Conservation (phyloP, 352 stramenopile genomes). For the Phytophthora podocarpi region DNA sequence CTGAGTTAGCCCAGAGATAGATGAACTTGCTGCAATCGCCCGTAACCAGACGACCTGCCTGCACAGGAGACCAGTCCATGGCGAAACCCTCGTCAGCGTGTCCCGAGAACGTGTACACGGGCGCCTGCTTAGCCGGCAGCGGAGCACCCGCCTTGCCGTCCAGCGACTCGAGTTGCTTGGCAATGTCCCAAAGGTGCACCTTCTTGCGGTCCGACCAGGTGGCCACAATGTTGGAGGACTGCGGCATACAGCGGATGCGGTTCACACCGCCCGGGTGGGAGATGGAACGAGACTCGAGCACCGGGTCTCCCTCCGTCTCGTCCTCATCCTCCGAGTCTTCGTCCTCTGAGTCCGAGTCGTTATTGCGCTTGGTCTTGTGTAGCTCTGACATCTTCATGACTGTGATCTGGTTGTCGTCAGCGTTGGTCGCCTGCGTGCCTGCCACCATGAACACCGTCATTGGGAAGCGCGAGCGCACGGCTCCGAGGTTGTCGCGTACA, state of each 20-base stretch:
- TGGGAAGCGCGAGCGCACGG: slow-evolving; percentile 93
- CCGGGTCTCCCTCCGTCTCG: slow-evolving; percentile 95
- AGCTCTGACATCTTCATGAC: slow-evolving; percentile 98
- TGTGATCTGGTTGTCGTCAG: slow-evolving; percentile 96
- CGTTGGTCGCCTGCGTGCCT: slow-evolving; percentile 94
- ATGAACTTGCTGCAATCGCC: slow-evolving; percentile 98
- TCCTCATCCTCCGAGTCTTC: slow-evolving; percentile 91
- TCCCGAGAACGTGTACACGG: slow-evolving; percentile 94
- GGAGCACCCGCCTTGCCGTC: slow-evolving; percentile 75
- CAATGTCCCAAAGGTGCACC: slow-evolving; percentile 97
- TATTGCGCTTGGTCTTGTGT: slow-evolving; percentile 91
- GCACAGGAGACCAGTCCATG: slow-evolving; percentile 96
- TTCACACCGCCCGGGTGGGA: slow-evolving; percentile 96
- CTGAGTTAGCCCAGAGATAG: slow-evolving; percentile 92
- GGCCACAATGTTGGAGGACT: slow-evolving; percentile 96
- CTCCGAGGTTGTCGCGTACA: slow-evolving; percentile 95
- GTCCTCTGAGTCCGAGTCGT: slow-evolving; percentile 74
- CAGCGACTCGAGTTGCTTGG: slow-evolving; percentile 88
- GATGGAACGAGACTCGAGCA: slow-evolving; percentile 96
- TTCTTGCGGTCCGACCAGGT: slow-evolving; percentile 96
- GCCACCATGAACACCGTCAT: slow-evolving; percentile 96
- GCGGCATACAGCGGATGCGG: slow-evolving; percentile 95
- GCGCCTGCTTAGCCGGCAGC: slow-evolving; percentile 59
- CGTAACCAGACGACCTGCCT: slow-evolving; percentile 91
- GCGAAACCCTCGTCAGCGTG: slow-evolving; percentile 98